A percentile compares a stretch with the other conserved stretches of the same genome.
Evolutionary conservation across 2,329 filamentous ascomycete species (phyloP).

Genomic region (Apiospora pterosperma): DNA sequence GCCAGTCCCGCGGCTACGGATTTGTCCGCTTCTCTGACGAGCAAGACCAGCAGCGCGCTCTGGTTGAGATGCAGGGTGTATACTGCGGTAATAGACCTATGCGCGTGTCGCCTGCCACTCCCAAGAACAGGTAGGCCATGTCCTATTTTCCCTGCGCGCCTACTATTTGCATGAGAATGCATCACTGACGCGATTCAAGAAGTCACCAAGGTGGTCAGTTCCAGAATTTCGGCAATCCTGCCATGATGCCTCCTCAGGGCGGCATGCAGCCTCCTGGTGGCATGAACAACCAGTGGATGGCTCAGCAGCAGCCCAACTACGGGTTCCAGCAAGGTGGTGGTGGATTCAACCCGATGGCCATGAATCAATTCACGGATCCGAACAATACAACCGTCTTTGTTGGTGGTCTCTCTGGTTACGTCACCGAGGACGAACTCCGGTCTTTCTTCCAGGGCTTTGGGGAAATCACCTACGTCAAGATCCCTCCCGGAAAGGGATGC

Average conservation of each 20-base stretch:
- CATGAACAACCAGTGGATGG: slow-evolving; percentile 34
- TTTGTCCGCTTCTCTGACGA: slow-evolving; percentile 98
- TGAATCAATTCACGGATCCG: slow-evolving; percentile 99
- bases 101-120: slow-evolving; percentile 96
- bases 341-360: slow-evolving; percentile 51
- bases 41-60: slow-evolving; percentile 89
- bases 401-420: slow-evolving; percentile 92
- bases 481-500: slow-evolving; percentile 97
- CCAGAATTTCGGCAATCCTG: slow-evolving; percentile 32
- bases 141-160: background rate
- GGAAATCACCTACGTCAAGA: slow-evolving; percentile 99
- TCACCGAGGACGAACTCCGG: slow-evolving; percentile 98
- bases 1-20: slow-evolving; percentile 95
- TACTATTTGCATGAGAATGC: background rate
- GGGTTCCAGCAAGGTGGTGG: slow-evolving; percentile 35
- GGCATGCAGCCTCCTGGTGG: slow-evolving; percentile 40
- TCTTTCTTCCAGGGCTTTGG: slow-evolving; percentile 99
- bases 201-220: slow-evolving; percentile 38
- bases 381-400: slow-evolving; percentile 99
- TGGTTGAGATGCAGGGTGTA: slow-evolving; percentile 98
- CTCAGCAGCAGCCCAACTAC: slow-evolving; percentile 34
- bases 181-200: slow-evolving; percentile 10
- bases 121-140: slow-evolving; percentile 72
- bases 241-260: slow-evolving; percentile 34
- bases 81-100: slow-evolving; percentile 98